Base-by-base conservation (phyloP, 1,284 basidiomycete species). In the Hemileia vastatrix region DNA sequence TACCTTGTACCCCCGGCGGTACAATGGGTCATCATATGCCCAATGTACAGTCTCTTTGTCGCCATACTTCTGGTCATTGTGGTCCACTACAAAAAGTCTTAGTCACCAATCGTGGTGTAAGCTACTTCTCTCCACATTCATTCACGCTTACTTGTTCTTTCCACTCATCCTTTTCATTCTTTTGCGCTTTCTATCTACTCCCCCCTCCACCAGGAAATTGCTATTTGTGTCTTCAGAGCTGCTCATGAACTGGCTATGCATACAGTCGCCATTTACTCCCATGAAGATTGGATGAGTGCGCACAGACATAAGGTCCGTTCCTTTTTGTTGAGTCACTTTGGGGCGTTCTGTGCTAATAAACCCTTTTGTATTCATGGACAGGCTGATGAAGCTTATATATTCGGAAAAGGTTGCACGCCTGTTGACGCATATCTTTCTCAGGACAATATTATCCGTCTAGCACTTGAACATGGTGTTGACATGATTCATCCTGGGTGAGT, bases 171-270 rank as follows among this genome's bases (percentile, higher is more conserved):
- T 3, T 19, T 21, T 43, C 18, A 23, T n/a, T 23, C 54, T 33
- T 32, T 21, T n/a, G 27, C 27, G 15, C 31, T 21, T 19, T 21
- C 53, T 49, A 65, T 55, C 48, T 47, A 64, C 13, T 45, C 64
- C 23, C 54, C 33, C 33, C 49, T 67, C 2, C 8, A 32, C 9
- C 71, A 93, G 90, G 94, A 99, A 87, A 99, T 99, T 76, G 95
- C 95, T 32, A 93, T 98, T 73, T 88, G 95, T 77, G 92, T 99
- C 56, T 96, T 98, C 83, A 83, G 95, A 74, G 97, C 95, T 1
- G 90, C 95, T 59, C 94, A 98, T 80, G 95, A 99, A 77, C 83
- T 99, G 65, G 95, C 93, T 36, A 95, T 98, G 92, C 90, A 94
- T 76, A 96, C 94, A 57, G 95, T 98, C 62, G 94, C 95, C 50